A percentile compares a stretch with the other conserved stretches of the same genome.
Evolutionary conservation across 176 grass and related monocot species (phyloP).

Genomic region (Aegilops tauschii): DNA sequence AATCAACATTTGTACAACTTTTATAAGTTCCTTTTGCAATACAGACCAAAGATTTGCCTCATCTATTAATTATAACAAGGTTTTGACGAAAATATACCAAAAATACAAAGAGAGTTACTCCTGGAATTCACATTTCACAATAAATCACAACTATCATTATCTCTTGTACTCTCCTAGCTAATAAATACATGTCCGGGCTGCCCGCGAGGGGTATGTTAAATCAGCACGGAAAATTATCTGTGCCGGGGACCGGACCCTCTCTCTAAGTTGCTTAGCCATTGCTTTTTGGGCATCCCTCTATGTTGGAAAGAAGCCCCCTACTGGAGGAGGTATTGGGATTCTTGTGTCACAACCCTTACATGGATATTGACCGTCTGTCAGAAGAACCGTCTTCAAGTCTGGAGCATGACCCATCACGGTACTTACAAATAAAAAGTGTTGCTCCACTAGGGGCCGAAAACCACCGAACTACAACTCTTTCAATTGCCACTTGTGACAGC

Average conservation of each 20-base stretch:
- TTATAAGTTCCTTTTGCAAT: no score
- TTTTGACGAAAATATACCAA: no score
- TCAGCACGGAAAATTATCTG: background rate
- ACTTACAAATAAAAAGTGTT: background rate
- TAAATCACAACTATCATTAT: no score
- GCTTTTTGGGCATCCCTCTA: background rate
- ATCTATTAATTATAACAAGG: no score
- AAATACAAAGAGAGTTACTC: no score
- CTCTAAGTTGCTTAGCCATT: background rate
- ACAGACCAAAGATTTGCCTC: no score
- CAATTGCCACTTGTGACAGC: conserved; percentile 1
- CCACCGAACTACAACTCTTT: background rate
- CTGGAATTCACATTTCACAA: no score
- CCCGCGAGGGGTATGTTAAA: no score
- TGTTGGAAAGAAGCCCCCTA: background rate
- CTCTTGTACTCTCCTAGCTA: no score
- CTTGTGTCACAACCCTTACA: background rate
- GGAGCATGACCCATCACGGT: background rate
- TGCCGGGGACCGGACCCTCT: background rate
- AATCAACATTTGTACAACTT: no score
- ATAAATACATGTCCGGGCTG: no score
- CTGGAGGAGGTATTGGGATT: background rate
- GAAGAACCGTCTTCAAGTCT: background rate
- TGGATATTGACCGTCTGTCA: background rate
- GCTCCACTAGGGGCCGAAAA: background rate